Base-by-base conservation (phyloP, 202 grass and related monocot species). In the Zoysia matrella region DNA sequence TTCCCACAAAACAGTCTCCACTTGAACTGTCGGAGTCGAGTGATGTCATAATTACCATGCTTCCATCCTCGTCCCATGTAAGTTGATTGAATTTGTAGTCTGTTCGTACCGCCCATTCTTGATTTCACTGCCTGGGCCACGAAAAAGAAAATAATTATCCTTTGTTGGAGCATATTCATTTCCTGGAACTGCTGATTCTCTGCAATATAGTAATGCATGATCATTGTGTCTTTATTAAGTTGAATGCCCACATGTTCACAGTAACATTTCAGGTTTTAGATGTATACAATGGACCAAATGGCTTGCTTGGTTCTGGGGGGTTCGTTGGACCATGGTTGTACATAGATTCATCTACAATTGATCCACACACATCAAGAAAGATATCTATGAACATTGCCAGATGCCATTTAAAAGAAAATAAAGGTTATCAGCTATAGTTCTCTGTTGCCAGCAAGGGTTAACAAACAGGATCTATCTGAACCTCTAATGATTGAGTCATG, bases 311-410 rank as follows among this genome's bases (percentile, higher is more conserved):
- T 79, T 46, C 62, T 76, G 78, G 58, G 48, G 73, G 10, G 41
- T 52, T 11, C 65, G 39, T 93, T 72, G 69, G 87, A 62, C 95
- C 95, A 45, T 98, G 95, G 95, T 82, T 98, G 58, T 98, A 93
- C 77, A 95, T 98, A 71, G 92, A 98, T 76, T 95, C 92, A 74
- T 98, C 92, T 61, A 98, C 95, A 50, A 80, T 95, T 69, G 92
- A 95, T 88, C 92, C 95, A 75, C 90, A 98, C 81, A 98, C 95
- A 77, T 95, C 95, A 80, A 91, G 95, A 88, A 90, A 84, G 46
- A 88, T 98, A 81, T 95, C 90, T 18, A 81, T n/a, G 45, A 75
- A 89, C 61, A 73, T 98, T 47, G 88, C 87, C 81, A 81, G 85
- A 86, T 91, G 82, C 63, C 67, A 57, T 77, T 81, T 95, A 75